phyloP scores from a whole-genome alignment of 441 rosid genomes.

The Gossypium armourianum region DNA sequence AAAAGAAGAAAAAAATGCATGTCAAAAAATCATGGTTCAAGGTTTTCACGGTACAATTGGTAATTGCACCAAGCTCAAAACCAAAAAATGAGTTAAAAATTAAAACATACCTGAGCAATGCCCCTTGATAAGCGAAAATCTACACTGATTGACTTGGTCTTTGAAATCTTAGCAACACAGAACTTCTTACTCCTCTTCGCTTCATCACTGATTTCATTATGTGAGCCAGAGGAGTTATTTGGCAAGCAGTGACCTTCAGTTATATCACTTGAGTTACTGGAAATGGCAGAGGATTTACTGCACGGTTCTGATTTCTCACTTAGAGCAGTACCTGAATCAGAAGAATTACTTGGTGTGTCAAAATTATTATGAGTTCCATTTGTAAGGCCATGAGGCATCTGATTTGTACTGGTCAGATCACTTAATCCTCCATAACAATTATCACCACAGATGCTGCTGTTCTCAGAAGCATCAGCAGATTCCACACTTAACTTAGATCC shows the following conservation, averaged over 20 bases:
- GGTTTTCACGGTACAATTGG: slow-evolving; percentile 7
- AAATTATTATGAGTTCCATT: slow-evolving; percentile 30
- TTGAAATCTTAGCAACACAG: slow-evolving; percentile 56
- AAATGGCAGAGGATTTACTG: slow-evolving; percentile 30
- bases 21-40: slow-evolving; percentile 19
- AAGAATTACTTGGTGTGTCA: slow-evolving; percentile 27
- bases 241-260: slow-evolving; percentile 36
- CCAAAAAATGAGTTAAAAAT: slow-evolving; percentile 9
- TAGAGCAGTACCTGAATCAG: slow-evolving; percentile 26
- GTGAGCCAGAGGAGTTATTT: slow-evolving; percentile 27
- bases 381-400: slow-evolving; percentile 27
- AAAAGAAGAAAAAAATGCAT: slow-evolving; percentile 10
- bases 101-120: slow-evolving; percentile 64
- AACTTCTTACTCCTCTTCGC: slow-evolving; percentile 46
- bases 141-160: slow-evolving; percentile 67
- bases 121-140: slow-evolving; percentile 94
- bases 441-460: slow-evolving; percentile 22
- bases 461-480: slow-evolving; percentile 29
- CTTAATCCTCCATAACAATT: slow-evolving; percentile 19
- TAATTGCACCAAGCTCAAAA: slow-evolving; percentile 5
- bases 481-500: slow-evolving; percentile 20
- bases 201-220: slow-evolving; percentile 35
- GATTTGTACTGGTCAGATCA: slow-evolving; percentile 27
- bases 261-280: slow-evolving; percentile 32
- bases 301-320: slow-evolving; percentile 31